Evolutionary conservation across 345 rosid genomes (phyloP).

Genomic region (Hibiscus mutabilis): DNA sequence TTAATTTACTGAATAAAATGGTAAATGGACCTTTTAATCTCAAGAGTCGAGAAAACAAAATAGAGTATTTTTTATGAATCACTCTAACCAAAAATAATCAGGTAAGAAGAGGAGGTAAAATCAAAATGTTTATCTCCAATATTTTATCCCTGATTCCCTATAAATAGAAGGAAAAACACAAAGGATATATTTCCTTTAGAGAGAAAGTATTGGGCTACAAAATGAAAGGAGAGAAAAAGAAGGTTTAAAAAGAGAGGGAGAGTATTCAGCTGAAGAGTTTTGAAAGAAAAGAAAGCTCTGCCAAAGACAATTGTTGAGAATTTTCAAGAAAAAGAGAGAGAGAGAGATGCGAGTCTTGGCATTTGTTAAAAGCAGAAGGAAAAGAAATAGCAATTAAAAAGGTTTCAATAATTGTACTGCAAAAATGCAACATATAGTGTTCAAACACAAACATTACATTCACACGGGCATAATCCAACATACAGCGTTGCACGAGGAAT

Average conservation of each 20-base stretch:
- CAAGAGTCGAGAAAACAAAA: neutral
- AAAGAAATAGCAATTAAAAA: neutral
- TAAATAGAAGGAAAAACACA: neutral
- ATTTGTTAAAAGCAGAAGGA: neutral
- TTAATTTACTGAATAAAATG: neutral
- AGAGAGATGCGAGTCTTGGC: neutral
- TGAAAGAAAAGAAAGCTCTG: neutral
- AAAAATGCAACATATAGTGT: neutral
- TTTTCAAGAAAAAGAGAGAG: neutral
- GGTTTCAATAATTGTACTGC: neutral
- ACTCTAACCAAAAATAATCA: neutral
- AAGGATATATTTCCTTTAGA: neutral
- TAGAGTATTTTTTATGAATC: neutral
- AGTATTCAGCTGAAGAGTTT: neutral
- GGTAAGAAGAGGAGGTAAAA: neutral
- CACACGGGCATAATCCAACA: slow-evolving; percentile 12
- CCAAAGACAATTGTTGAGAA: neutral
- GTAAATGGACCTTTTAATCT: neutral
- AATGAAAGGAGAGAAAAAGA: neutral
- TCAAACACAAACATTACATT: neutral
- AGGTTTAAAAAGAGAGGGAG: neutral
- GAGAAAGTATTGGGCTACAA: neutral
- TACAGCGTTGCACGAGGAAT: slow-evolving; percentile 90
- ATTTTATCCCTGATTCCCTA: neutral
- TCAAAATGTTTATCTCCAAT: neutral